Conservation (phyloP, 1,284 basidiomycete genomes). For the Mrakiaceae sp. region DNA sequence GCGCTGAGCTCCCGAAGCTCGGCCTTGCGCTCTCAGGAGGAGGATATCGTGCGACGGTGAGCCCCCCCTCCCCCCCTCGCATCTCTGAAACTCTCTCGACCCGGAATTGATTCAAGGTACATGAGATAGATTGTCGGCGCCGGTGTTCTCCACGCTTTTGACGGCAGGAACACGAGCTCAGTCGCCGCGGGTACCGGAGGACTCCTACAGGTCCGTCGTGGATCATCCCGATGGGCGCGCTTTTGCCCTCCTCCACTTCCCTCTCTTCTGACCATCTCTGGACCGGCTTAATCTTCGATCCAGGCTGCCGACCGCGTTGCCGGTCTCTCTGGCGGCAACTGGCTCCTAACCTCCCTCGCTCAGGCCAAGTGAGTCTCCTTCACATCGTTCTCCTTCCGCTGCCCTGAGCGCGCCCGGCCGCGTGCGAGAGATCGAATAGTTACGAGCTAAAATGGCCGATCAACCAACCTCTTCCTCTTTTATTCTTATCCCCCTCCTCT, state of each 20-base stretch:
- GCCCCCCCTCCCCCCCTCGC: too few species aligned
- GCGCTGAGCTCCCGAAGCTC: background rate
- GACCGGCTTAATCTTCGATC: too few species aligned
- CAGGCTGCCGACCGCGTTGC: conserved; percentile 44
- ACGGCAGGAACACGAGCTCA: conserved; percentile 23
- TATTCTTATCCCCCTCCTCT: too few species aligned
- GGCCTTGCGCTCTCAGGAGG: conserved; percentile 10
- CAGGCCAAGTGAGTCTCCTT: background rate
- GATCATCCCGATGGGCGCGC: too few species aligned
- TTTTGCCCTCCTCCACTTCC: too few species aligned
- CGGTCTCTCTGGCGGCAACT: conserved; percentile 48
- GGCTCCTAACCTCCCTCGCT: conserved; percentile 12
- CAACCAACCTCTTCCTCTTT: background rate
- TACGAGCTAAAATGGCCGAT: background rate
- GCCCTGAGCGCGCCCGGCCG: too few species aligned
- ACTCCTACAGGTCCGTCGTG: conserved; percentile 43
- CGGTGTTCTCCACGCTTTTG: conserved; percentile 2
- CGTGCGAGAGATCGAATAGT: too few species aligned
- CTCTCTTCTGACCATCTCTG: too few species aligned
- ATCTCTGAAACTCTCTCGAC: too few species aligned
- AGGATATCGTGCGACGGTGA: conserved; percentile 6
- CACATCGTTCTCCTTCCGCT: too few species aligned
- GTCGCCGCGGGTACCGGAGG: conserved; percentile 51
- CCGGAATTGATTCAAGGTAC: too few species aligned
- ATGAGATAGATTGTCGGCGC: background rate